phyloP scores from a whole-genome alignment of 208 protist genomes.

The Acanthamoeba divionensis region DNA sequence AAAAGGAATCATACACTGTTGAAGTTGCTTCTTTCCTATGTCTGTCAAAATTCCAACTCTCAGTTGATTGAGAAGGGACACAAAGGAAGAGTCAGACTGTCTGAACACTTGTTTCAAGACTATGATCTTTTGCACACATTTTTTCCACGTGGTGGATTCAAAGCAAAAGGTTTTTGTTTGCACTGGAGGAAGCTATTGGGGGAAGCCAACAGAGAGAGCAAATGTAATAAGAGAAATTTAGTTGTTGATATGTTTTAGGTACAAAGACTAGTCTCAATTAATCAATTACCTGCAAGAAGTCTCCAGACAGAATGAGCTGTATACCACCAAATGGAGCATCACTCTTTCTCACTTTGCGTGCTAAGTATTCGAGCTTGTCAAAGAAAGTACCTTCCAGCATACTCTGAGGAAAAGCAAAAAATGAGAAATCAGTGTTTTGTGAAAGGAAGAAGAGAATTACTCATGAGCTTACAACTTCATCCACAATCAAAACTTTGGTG shows the following conservation, averaged over 20 bases:
- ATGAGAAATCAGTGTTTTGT: background rate
- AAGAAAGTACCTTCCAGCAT: slow-evolving; percentile 67
- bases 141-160: background rate
- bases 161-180: slow-evolving; percentile 26
- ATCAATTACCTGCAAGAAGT: slow-evolving; percentile 60
- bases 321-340: slow-evolving; percentile 63
- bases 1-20: background rate
- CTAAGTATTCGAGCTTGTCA: slow-evolving; percentile 69
- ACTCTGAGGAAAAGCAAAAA: background rate
- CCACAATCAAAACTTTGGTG: background rate
- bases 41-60: background rate
- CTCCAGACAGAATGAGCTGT: slow-evolving; percentile 62
- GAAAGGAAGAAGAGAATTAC: background rate
- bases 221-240: too few species aligned
- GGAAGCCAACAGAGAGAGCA: too few species aligned
- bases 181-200: background rate
- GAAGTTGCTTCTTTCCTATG: background rate
- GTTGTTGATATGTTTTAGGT: background rate
- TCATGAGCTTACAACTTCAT: background rate
- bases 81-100: slow-evolving; percentile 24
- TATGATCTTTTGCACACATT: background rate
- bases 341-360: slow-evolving; percentile 32
- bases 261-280: background rate
- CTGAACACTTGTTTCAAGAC: slow-evolving; percentile 10
- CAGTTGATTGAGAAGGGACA: slow-evolving; percentile 24